Evolutionary conservation across 805 yeast species (phyloP), one percentile per base, ranked within the genome.

Genomic region (Debaryomyces castellii): DNA sequence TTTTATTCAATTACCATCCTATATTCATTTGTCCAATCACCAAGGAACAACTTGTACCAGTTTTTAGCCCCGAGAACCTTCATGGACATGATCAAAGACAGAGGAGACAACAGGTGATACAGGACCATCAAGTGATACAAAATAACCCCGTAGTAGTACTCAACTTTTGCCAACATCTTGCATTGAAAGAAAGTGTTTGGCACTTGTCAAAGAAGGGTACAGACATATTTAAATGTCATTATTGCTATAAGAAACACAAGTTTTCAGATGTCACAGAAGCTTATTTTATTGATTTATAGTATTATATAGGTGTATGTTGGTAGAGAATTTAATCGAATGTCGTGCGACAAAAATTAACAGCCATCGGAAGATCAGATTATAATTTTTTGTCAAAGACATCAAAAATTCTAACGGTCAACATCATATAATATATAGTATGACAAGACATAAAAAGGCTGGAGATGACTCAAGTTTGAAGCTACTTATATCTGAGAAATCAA

Each of bases 11-110:
- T 27, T 65, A 66, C 53, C 77, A 72, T 53, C 75, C 76, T 4
- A 70, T 72, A 10, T 72, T 72, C 53, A 69, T 71, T n/a, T 72
- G 77, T 50, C 76, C 77, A 3, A 70, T 72, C 10, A 66, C 76
- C 4, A 69, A 71, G 48, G 77, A 72, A 45, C 76, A 72, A 47
- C 50, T 69, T 21, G 53, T 69, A 30, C 77, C 77, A 12, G 56
- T 67, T 11, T 62, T 66, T 14, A 40, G 36, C 6, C 41, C 42
- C 9, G 49, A 52, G 24, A 54, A 51, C 17, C 12, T 22, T 11
- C 21, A 43, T 17, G 46, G 43, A 37, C 57, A 58, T 28, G 53
- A 55, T 32, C 50, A 51, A 34, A 44, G 50, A 30, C 57, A 56
- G 40, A 49, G 55, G 36, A 62, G 40, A 22, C 43, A 39, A 20